Evolutionary conservation across 257 asterid species (phyloP), one percentile per base, ranked within the genome.

Genomic region (Anisodus acutangulus): DNA sequence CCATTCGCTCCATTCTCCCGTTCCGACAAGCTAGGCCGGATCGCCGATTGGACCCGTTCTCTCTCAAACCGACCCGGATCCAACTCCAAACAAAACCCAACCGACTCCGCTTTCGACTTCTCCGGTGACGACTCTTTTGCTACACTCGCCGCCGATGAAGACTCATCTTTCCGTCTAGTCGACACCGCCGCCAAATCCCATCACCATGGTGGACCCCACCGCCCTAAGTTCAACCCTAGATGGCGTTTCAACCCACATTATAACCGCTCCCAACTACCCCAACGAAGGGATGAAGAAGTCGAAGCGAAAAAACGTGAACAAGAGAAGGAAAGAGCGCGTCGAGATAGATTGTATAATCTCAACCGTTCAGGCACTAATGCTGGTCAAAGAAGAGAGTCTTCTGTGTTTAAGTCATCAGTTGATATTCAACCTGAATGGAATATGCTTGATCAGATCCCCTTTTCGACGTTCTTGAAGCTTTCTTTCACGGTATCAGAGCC

Each of bases 381-480:
- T 51, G 86, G 85, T 1, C 93, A 87, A 85, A 93, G 99, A 54
- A 92, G 99, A 0, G 99, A 97, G 67, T 90, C 95, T 2, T 84
- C 98, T 0, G 98, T 92, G 51, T 93, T 93, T 84, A 97, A 97
- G 86, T 93, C 98, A 0, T 93, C 97, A 0, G 99, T 97, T 3
- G 99, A 97, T 86, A 97, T 97, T 84, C 99, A 95, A 86, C 99
- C 99, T 0, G 99, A 97, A 62, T 97, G 99, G 99, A 97, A 95
- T 17, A 97, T 97, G 99, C 92, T 97, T 0, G 99, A 97, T 72
- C 99, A 97, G 85, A 95, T 97, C 59, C 99, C 99, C 0, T 97
- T 97, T 91, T 95, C 99, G 7, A 97, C 96, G 2, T 97, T 97
- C 89, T 92, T 95, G 0, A 97, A 97, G 80, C 86, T 97, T 17